phyloP scores from a whole-genome alignment of 2,329 filamentous ascomycete genomes.

The Cadophora sp. region DNA sequence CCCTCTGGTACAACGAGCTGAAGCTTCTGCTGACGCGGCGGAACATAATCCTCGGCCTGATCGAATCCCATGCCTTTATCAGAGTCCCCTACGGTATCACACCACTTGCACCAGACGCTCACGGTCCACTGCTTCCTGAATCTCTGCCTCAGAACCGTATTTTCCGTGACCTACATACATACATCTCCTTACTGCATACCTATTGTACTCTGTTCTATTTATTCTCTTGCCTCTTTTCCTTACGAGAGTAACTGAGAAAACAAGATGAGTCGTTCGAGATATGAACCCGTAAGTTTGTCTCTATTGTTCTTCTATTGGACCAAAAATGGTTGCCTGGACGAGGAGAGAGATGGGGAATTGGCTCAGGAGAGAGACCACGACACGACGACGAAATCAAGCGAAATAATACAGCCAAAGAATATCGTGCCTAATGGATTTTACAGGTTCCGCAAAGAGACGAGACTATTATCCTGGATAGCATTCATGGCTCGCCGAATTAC shows the following conservation, averaged over 20 bases:
- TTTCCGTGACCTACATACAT: slow-evolving; percentile 11
- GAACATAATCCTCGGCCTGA: slow-evolving; percentile 28
- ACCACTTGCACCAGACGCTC: slow-evolving; percentile 3
- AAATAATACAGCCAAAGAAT: not conserved
- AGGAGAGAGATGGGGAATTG: not conserved
- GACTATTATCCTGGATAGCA: slow-evolving; percentile 37
- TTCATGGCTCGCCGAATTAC: slow-evolving; percentile 27
- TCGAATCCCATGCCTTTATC: slow-evolving; percentile 19
- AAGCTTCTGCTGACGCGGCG: slow-evolving; percentile 29
- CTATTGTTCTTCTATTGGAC: not conserved
- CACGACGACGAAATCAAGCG: not conserved
- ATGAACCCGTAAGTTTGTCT: slow-evolving; percentile 37
- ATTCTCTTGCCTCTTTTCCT: not conserved
- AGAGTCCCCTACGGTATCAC: slow-evolving; percentile 14
- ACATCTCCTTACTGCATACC: slow-evolving; percentile 1
- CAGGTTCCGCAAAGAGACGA: slow-evolving; percentile 38
- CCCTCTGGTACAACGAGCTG: not conserved
- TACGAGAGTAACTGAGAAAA: not conserved
- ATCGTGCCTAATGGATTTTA: not conserved
- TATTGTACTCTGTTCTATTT: not conserved
- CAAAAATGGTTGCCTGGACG: slow-evolving; percentile 23
- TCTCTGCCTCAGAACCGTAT: slow-evolving; percentile 17
- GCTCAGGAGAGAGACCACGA: slow-evolving; percentile 1
- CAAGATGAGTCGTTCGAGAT: slow-evolving; percentile 39
- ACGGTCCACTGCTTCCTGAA: not conserved